These are phyloP conservation scores for Allantophomopsis cytisporea DNA, from an alignment of 2,329 filamentous ascomycete species.

Conservation along the genomic window DNA sequence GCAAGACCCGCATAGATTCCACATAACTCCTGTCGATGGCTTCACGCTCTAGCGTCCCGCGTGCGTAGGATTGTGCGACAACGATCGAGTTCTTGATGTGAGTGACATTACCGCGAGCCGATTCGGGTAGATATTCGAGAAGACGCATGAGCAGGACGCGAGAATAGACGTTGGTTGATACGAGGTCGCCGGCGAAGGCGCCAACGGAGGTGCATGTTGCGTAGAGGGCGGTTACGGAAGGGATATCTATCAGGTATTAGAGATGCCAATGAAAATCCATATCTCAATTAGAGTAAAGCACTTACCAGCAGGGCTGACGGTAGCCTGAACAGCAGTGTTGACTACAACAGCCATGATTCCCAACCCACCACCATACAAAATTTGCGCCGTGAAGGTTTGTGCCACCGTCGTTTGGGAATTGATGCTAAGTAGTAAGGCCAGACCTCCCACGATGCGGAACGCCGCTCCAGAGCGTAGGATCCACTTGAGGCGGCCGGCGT, in stretches of 20 bases:
- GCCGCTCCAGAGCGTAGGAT: background rate
- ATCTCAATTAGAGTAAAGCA: background rate
- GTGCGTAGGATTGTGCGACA: conserved; percentile 1
- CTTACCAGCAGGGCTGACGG: conserved; percentile 1
- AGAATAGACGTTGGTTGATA: background rate
- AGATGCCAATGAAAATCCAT: background rate
- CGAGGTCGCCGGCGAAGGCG: conserved; percentile 1
- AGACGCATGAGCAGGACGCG: background rate
- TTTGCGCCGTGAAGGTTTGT: background rate
- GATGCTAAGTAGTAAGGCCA: background rate
- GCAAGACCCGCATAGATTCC: background rate
- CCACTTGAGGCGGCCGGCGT: background rate
- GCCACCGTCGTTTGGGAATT: background rate
- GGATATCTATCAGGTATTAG: background rate
- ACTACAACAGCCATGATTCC: conserved; percentile 1
- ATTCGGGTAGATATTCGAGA: background rate
- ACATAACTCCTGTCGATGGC: conserved; percentile 1
- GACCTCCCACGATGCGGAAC: background rate
- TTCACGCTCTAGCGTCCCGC: background rate
- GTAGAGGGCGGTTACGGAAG: conserved; percentile 1
- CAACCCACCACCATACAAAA: background rate
- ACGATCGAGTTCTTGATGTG: conserved; percentile 1
- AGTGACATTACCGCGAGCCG: background rate
- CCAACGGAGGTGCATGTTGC: conserved; percentile 1
- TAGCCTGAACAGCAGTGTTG: conserved; percentile 1